A percentile compares a stretch with the other conserved stretches of the same genome.
phyloP scores from a whole-genome alignment of 2,329 filamentous ascomycete genomes.

The Sporothrix globosa region DNA sequence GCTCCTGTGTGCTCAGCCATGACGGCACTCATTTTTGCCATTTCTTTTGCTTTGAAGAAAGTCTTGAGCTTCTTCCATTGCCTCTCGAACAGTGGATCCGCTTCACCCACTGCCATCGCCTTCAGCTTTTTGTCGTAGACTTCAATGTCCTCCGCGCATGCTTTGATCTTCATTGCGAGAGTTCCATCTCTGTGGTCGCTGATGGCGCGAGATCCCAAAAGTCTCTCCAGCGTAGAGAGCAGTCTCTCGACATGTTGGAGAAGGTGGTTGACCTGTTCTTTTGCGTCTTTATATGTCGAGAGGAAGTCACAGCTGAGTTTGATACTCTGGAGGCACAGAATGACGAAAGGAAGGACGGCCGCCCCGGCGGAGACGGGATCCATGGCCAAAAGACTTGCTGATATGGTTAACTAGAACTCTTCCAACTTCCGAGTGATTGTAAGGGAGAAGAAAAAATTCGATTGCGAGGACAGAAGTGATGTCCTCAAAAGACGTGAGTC shows the following conservation, averaged over 20 bases:
- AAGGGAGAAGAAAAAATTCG: background rate
- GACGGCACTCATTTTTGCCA: background rate
- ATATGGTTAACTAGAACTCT: background rate
- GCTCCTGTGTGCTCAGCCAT: background rate
- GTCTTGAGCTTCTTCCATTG: background rate
- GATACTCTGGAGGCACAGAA: background rate
- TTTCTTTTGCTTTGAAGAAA: background rate
- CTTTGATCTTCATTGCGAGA: background rate
- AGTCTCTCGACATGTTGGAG: background rate
- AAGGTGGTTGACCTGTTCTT: background rate
- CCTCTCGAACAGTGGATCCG: background rate
- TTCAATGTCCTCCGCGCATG: background rate
- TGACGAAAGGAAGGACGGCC: background rate
- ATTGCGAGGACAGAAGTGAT: background rate
- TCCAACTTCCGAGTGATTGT: background rate
- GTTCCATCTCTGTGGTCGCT: background rate
- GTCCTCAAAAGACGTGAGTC: background rate
- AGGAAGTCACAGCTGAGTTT: background rate
- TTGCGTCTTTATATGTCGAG: background rate
- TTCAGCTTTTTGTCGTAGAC: background rate
- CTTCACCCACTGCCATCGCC: background rate
- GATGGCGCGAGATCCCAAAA: background rate
- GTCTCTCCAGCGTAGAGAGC: background rate
- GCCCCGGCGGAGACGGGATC: background rate
- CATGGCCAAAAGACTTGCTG: background rate